Base-by-base conservation (phyloP, 2,329 filamentous ascomycete genomes). In the Penicillium sp. region DNA sequence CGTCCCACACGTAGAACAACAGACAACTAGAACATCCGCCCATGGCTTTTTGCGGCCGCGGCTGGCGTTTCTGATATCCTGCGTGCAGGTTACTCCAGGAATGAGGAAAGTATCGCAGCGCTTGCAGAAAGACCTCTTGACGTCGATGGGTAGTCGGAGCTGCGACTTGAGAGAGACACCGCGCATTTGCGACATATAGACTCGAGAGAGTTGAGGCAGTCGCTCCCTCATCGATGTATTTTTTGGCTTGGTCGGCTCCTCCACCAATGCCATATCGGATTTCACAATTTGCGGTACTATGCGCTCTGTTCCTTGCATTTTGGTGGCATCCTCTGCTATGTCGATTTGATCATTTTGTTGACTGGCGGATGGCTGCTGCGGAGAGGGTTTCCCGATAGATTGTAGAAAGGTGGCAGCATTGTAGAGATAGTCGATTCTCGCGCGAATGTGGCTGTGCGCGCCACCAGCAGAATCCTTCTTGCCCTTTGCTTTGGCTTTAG, bases 71-170 rank as follows among this genome's bases (percentile, higher is more conserved):
- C 89, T 85, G n/a, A 90, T 73, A 2, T 68, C 69, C 5, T 81
- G 81, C 8, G 71, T 77, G 56, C 83, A 88, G 6, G 83, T 87
- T 43, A 78, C 68, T 17, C 83, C 87, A 48, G 87, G 82, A 19
- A 90, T 67, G 4, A 94, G 77, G 9, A 90, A 67, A 2, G 82
- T 79, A 64, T 90, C 83, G 71, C 93, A 97, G 56, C 79, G 81
- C 68, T 91, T 95, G 80, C 91, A 97, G 43, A 93, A 77, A 6
- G 82, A 81, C 57, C 83, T 81, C 72, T 97, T 97, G 58, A 94
- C 72, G 3, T 77, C 72, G 13, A 82, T 75, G 28, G 83, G 82
- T 24, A 95, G 76, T 13, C 88, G 84, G 53, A 94, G 83, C 64
- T 89, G 83, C 3, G 81, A 79, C 72, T 95, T 96, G 48, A 82